These are phyloP conservation scores for Psilocybe sp. DNA, from an alignment of 768 basidiomycete genomes.

Conservation along the genomic window DNA sequence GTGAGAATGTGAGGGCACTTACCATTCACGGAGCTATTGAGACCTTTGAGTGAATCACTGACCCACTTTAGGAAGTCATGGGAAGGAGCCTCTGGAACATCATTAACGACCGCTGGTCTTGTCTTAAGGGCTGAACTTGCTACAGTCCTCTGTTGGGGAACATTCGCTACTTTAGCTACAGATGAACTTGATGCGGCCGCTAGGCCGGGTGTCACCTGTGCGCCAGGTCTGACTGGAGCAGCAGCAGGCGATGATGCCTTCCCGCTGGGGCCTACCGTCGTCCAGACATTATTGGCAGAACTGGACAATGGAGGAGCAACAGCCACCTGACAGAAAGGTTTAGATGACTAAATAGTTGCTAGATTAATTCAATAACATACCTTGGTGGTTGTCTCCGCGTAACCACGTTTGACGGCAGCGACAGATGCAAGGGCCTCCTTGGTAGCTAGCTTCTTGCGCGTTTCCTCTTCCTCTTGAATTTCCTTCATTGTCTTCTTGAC, in stretches of 20 bases:
- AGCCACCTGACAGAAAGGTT: slow-evolving; percentile 21
- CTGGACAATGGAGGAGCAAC: slow-evolving; percentile 20
- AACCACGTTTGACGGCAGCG: slow-evolving; percentile 57
- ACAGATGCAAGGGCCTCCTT: slow-evolving; percentile 60
- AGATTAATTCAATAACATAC: slow-evolving; percentile 31
- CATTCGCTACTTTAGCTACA: slow-evolving; percentile 24
- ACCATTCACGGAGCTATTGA: slow-evolving; percentile 75
- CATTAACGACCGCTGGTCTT: slow-evolving; percentile 35
- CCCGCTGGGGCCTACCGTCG: slow-evolving; percentile 80
- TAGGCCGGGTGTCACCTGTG: slow-evolving; percentile 19
- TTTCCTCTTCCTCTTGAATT: slow-evolving; percentile 97
- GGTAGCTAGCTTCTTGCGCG: slow-evolving; percentile 62
- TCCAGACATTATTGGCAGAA: slow-evolving; percentile 63
- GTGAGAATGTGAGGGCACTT: slow-evolving; percentile 15
- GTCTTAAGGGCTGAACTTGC: slow-evolving; percentile 28
- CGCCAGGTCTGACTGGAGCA: slow-evolving; percentile 33
- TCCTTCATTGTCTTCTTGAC: slow-evolving; percentile 96
- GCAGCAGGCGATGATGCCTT: slow-evolving; percentile 43
- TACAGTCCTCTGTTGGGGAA: slow-evolving; percentile 33
- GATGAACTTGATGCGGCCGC: slow-evolving; percentile 11
- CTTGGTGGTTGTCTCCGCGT: slow-evolving; percentile 80
- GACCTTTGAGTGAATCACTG: slow-evolving; percentile 76
- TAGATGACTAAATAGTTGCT: slow-evolving; percentile 6
- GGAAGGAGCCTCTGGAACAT: slow-evolving; percentile 66
- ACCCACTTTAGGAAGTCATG: slow-evolving; percentile 94